Evolutionary conservation across 1,284 basidiomycete species (phyloP), one percentile per base, ranked within the genome.

Genomic region (Spongiforma sp.): DNA sequence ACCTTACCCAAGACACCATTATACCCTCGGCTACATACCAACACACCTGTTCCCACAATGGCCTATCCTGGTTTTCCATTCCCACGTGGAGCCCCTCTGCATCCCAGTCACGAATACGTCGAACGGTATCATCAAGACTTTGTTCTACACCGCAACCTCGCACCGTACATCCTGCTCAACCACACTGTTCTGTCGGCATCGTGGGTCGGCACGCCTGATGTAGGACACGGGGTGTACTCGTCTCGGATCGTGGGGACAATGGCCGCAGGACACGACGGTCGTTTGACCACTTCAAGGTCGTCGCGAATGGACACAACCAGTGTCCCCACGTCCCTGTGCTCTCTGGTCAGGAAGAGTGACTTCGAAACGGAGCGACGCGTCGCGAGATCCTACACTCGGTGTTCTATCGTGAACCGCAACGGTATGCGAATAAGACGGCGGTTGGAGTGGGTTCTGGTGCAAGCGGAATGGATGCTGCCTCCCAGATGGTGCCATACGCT

Each of bases 201-300:
- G 19, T 87, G 86, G 86, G 65, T 73, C 24, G 84, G 84, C 7
- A 78, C 77, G 52, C 65, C 78, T 1, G 69, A 73, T 10, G 34
- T 67, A 6, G 84, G 85, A 2, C 61, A 71, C 24, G 87, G 86
- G 86, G n/a, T n/a, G 77, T 82, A 41, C 63, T 86, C 33, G 66
- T 78, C 24, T 60, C 64, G 2, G 67, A 73, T 48, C 64, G 66
- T 24, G 60, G n/a, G n/a, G n/a, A n/a, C n/a, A n/a, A 69, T 3
- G 67, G 64, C n/a, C 59, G 61, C 55, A 53, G 61, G 39, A 68
- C 36, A 48, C 66, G 37, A 61, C 68, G 57, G 66, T 61, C 69
- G 3, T 84, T 84, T 66, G 82, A 87, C 67, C 86, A 88, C 69
- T 76, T 88, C n/a, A n/a, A n/a, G 36, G 76, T 88, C 46, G 80